Evolutionary conservation across 345 rosid species (phyloP).

Genomic region (Garcia nutans): DNA sequence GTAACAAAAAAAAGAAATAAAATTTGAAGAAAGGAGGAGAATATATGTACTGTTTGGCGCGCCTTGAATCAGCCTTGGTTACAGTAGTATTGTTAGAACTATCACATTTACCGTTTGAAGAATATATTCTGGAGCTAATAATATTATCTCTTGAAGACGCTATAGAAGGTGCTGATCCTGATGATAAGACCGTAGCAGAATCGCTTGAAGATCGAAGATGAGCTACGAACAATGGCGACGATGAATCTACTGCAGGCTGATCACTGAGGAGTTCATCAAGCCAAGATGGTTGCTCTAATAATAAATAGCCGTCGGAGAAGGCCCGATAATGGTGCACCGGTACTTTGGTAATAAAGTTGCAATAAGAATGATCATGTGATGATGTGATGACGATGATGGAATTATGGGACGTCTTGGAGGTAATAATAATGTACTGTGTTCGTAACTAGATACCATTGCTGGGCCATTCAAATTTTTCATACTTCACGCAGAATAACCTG

Average conservation of each 20-base stretch:
- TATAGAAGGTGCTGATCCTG: conserved; percentile 22
- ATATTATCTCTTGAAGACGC: background rate
- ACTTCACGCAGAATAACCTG: background rate
- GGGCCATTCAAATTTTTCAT: conserved; percentile 8
- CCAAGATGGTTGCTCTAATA: conserved; percentile 57
- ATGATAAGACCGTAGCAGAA: conserved; percentile 38
- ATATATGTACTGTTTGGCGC: conserved; percentile 54
- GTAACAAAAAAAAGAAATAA: too few species aligned
- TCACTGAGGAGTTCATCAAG: conserved; percentile 63
- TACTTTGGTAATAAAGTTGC: conserved; percentile 6
- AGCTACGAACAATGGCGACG: conserved; percentile 38
- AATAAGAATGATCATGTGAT: too few species aligned
- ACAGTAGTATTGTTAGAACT: conserved; percentile 34
- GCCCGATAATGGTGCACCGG: conserved; percentile 45
- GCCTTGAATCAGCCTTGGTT: conserved; percentile 67
- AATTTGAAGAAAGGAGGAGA: background rate
- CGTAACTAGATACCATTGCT: background rate
- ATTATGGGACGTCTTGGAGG: conserved; percentile 2
- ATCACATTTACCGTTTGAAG: conserved; percentile 21
- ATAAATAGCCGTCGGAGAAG: conserved; percentile 37
- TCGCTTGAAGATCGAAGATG: conserved; percentile 70
- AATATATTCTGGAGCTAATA: conserved; percentile 4
- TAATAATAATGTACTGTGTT: background rate
- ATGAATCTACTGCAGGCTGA: conserved; percentile 26
- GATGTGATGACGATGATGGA: too few species aligned